Evolutionary conservation across 1,139 yeast species (phyloP), one percentile per base, ranked within the genome.

Genomic region (Groenewaldozyma auringiensis): DNA sequence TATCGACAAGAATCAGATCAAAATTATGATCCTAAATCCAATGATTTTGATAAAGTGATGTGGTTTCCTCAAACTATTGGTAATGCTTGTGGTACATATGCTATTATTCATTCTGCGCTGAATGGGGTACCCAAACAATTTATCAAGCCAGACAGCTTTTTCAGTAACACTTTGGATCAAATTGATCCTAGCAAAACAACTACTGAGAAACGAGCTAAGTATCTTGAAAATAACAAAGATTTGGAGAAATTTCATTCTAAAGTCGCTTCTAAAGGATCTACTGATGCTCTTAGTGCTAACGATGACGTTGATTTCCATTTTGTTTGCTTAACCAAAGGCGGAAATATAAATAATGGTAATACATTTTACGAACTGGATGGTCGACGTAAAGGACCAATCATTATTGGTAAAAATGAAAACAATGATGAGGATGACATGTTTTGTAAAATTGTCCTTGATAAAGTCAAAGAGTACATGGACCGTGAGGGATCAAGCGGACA

Each of bases 51-150:
- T 21, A 60, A 64, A 8, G 56, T 58, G 40, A 32, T 61, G 11
- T 89, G 96, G 96, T 80, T 79, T 57, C 79, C 78, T 52, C 98
- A 92, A 58, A 81, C 92, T 1, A 79, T 92, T 34, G 78, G 79
- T 50, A 92, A 92, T 62, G 95, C 95, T 0, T 92, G 98, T 67
- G 98, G 98, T 3, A 75, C 94, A 41, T 87, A 84, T 65, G 98
- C 95, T 0, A 66, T 92, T 42, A 66, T 92, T 27, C 97, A 92
- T 58, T 71, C 85, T 0, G 65, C 87, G 35, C 66, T 81, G 25
- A 92, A 92, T 60, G 67, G 83, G 64, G 49, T 71, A 63, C 51
- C 74, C 62, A 48, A 59, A 59, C 37, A 71, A 64, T 47, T 63
- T 59, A 59, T 67, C 36, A 52, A 47, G 13, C 46, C 58, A 0